A percentile compares a stretch with the other conserved stretches of the same genome.
These are phyloP conservation scores for Areca catechu DNA, from an alignment of 176 grass and related monocot species.

Conservation along the genomic window DNA sequence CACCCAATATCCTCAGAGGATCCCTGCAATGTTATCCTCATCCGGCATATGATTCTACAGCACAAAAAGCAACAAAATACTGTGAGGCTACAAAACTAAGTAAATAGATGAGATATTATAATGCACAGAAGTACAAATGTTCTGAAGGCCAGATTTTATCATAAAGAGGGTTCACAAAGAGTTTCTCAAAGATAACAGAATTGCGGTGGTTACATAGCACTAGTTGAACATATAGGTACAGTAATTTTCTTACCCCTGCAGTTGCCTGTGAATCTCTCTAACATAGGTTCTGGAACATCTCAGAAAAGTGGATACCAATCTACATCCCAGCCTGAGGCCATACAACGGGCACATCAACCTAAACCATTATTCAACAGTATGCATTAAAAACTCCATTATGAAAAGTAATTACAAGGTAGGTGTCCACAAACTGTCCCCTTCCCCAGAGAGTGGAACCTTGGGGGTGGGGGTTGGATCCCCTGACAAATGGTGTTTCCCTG, in stretches of 20 bases:
- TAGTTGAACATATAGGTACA: not conserved
- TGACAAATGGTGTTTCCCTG: no score
- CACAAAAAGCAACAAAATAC: constrained; percentile 10
- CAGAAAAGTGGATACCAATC: constrained; percentile 25
- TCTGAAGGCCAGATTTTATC: no score
- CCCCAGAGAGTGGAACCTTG: no score
- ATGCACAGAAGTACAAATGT: no score
- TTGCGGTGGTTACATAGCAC: no score
- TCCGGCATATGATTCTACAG: constrained; percentile 48
- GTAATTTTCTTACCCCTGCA: constrained; percentile 32
- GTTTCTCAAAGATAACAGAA: no score
- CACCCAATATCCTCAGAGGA: constrained; percentile 83
- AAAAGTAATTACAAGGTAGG: not conserved
- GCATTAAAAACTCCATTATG: not conserved
- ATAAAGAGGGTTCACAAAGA: no score
- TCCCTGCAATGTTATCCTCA: constrained; percentile 64
- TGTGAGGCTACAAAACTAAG: constrained; percentile 5
- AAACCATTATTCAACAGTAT: constrained; percentile 2
- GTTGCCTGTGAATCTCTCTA: constrained; percentile 4
- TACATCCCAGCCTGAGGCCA: constrained; percentile 29
- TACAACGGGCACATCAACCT: constrained; percentile 25
- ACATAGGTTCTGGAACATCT: constrained; percentile 1
- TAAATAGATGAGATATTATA: no score
- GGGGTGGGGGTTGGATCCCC: no score
- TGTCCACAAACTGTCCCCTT: not conserved